Conservation (phyloP, 1,139 yeast genomes). For the Saccharomyces hybrid region DNA sequence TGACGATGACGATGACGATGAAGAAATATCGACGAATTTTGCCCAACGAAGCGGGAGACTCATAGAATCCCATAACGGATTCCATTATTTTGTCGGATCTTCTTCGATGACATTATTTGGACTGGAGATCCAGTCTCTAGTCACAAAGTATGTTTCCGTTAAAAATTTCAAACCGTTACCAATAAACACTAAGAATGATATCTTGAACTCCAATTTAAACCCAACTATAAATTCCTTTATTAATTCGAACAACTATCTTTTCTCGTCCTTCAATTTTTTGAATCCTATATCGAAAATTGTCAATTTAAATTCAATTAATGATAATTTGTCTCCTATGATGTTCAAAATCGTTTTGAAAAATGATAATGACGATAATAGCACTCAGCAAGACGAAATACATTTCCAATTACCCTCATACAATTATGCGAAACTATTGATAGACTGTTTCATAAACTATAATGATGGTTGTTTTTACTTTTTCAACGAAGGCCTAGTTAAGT, state of each 20-base stretch:
- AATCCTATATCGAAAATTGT: not conserved
- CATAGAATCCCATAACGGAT: slow-evolving; percentile 67
- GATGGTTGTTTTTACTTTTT: slow-evolving; percentile 84
- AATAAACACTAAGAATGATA: slow-evolving; percentile 4
- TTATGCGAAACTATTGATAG: slow-evolving; percentile 66
- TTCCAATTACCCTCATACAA: slow-evolving; percentile 70
- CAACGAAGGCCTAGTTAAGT: slow-evolving; percentile 70
- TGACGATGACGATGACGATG: slow-evolving; percentile 15
- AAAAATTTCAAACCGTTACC: slow-evolving; percentile 16
- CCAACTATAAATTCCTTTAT: not conserved
- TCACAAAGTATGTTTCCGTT: slow-evolving; percentile 26
- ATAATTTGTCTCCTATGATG: slow-evolving; percentile 31
- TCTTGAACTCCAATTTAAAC: not conserved
- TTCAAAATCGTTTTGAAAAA: slow-evolving; percentile 61
- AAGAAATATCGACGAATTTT: slow-evolving; percentile 56
- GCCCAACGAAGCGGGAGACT: slow-evolving; percentile 63
- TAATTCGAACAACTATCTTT: not conserved
- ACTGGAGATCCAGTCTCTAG: slow-evolving; percentile 56
- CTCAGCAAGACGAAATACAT: slow-evolving; percentile 36
- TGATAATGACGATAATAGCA: slow-evolving; percentile 47
- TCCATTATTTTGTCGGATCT: slow-evolving; percentile 66
- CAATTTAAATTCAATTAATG: not conserved
- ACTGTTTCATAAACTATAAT: slow-evolving; percentile 68
- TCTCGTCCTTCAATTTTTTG: not conserved
- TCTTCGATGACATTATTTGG: slow-evolving; percentile 79